These are phyloP conservation scores for Lanmaoa pseudosensibilis DNA, from an alignment of 768 basidiomycete genomes.

Conservation along the genomic window DNA sequence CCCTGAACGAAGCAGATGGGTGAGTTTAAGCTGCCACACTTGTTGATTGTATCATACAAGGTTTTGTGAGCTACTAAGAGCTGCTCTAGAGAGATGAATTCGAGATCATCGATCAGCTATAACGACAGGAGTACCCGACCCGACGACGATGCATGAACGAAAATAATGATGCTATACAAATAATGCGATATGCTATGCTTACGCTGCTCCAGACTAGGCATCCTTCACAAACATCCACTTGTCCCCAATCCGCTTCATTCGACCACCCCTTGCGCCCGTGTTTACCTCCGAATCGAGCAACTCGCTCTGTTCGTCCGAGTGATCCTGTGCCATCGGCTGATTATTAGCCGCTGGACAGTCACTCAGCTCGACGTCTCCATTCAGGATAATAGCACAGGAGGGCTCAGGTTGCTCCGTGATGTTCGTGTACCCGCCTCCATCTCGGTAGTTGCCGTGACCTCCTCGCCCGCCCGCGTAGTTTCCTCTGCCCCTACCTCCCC, in stretches of 20 bases:
- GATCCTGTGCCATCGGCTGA: constrained; percentile 1
- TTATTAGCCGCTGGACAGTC: background rate
- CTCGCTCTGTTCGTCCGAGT: constrained; percentile 2
- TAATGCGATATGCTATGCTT: constrained; percentile 20
- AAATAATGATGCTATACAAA: constrained; percentile 22
- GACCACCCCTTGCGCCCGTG: constrained; percentile 34
- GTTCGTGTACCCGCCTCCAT: constrained; percentile 37
- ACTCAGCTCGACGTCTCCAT: constrained; percentile 41
- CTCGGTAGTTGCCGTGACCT: constrained; percentile 50
- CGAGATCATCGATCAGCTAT: no score
- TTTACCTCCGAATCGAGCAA: background rate
- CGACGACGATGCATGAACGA: background rate
- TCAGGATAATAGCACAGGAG: constrained; percentile 64
- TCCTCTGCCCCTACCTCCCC: constrained; percentile 42
- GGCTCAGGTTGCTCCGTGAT: constrained; percentile 26
- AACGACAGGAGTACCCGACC: no score
- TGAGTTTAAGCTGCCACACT: no score
- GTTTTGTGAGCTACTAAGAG: no score
- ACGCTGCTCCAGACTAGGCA: constrained; percentile 10
- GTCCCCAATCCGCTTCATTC: constrained; percentile 71
- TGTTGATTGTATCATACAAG: no score
- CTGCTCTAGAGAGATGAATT: no score
- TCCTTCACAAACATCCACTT: constrained; percentile 70
- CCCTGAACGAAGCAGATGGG: background rate
- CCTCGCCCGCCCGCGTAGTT: constrained; percentile 33